Base-by-base conservation (phyloP, 225 moss, liverwort and hornwort species). In the Thuidium tamariscinum region DNA sequence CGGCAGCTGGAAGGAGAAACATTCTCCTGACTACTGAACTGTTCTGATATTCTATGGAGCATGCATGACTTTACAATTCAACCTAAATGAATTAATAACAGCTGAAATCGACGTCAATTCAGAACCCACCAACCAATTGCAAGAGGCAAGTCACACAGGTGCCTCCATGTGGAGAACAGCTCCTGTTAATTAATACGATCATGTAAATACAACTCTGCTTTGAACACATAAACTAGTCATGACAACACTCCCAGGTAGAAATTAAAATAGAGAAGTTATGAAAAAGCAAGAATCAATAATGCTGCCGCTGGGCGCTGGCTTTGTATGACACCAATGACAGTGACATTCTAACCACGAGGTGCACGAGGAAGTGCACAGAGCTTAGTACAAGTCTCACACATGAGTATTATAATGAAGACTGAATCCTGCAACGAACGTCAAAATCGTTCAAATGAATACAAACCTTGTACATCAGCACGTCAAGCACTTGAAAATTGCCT, bases 301-400 rank as follows among this genome's bases (percentile, higher is more conserved):
- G 25, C 9, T 42, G 19, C n/a, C n/a, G n/a, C n/a, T n/a, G n/a
- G n/a, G n/a, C n/a, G n/a, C 74, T 84, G 80, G 36, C 37, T 73
- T 62, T 63, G 49, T 44, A 79, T 68, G 77, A 54, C 63, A 83
- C 52, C 13, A 67, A 79, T 37, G 82, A 56, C 13, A 67, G 82
- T 37, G 82, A 56, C 83, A 86, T 86, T 88, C 82, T 69, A 88
- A 81, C 83, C 84, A 86, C 90, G 88, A 85, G 82, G 77, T 76
- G 70, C 84, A 77, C 83, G 83, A 90, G 83, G 79, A 88, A 39
- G 30, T 60, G 86, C 83, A 82, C 69, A 86, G 84, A 80, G 62
- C 16, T 56, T 37, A 54, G 62, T 72, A 74, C 86, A 64, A 69
- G 72, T 73, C 80, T 65, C 73, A 39, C 48, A 72, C 83, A n/a